Evolutionary conservation across 2,329 filamentous ascomycete genomes (phyloP).

Genomic region (Talaromyces sp.): DNA sequence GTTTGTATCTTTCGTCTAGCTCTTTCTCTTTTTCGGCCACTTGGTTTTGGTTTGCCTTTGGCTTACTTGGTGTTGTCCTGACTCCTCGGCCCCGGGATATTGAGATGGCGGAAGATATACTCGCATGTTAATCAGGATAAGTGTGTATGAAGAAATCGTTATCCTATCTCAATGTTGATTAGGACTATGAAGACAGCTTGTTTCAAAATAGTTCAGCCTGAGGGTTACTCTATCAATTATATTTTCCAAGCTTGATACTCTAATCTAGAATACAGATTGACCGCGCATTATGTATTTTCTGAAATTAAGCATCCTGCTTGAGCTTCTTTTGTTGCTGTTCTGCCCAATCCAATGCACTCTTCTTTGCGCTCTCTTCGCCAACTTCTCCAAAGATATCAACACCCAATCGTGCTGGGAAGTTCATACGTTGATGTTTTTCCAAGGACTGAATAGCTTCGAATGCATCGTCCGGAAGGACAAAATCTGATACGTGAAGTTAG

Average conservation of each 20-base stretch:
- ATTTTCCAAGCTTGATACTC: background rate
- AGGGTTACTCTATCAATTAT: background rate
- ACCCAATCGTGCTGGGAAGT: background rate
- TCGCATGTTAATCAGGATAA: background rate
- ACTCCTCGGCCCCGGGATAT: background rate
- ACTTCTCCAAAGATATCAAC: background rate
- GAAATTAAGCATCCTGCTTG: background rate
- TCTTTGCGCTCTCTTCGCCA: background rate
- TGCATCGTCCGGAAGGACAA: background rate
- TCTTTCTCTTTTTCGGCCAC: background rate
- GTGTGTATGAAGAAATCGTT: background rate
- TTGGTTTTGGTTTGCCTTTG: background rate
- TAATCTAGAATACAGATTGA: background rate
- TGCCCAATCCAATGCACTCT: background rate
- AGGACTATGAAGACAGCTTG: background rate
- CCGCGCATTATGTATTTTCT: background rate
- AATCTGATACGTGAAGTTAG: background rate
- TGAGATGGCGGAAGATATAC: background rate
- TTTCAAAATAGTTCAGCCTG: background rate
- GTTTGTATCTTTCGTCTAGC: background rate
- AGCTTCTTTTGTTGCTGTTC: background rate
- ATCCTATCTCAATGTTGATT: background rate
- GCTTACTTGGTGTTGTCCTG: background rate
- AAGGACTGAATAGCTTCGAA: background rate
- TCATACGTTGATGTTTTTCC: background rate